Conservation (phyloP, 805 yeast genomes). For the Wilhelminamyces savonicus region DNA sequence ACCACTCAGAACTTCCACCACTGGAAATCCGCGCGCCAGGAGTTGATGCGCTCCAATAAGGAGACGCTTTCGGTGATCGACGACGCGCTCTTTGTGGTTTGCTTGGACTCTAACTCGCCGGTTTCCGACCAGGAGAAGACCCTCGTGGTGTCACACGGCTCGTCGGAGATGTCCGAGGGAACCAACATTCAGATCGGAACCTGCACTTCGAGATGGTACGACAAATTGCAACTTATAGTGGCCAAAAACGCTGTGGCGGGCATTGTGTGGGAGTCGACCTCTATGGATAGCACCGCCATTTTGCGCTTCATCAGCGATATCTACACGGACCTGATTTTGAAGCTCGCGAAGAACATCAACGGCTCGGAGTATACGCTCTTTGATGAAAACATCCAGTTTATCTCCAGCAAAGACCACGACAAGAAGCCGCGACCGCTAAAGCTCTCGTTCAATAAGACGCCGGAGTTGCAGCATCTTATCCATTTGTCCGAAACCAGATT, state of each 20-base stretch:
- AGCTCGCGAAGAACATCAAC: constrained; percentile 52
- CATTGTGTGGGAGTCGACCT: constrained; percentile 51
- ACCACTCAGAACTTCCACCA: constrained; percentile 46
- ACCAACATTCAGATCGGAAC: constrained; percentile 49
- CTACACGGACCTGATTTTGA: constrained; percentile 50
- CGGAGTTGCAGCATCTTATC: constrained; percentile 41
- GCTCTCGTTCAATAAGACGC: constrained; percentile 33
- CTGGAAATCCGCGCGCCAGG: constrained; percentile 43
- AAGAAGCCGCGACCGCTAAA: constrained; percentile 28
- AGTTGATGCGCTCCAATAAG: constrained; percentile 33
- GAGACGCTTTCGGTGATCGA: constrained; percentile 35
- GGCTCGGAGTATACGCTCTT: constrained; percentile 50
- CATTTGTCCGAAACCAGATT: constrained; percentile 54
- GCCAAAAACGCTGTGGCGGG: constrained; percentile 55
- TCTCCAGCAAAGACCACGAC: constrained; percentile 29
- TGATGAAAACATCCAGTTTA: constrained; percentile 30
- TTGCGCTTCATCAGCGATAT: constrained; percentile 51
- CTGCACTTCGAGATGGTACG: constrained; percentile 56
- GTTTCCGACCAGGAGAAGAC: constrained; percentile 42
- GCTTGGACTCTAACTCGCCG: constrained; percentile 45
- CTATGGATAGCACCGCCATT: constrained; percentile 55
- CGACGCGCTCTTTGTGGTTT: constrained; percentile 45
- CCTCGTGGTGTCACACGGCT: constrained; percentile 46
- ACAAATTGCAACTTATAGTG: constrained; percentile 48
- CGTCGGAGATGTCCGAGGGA: constrained; percentile 33